Conservation (phyloP, 805 yeast genomes). For the Komagataella pseudopastoris region DNA sequence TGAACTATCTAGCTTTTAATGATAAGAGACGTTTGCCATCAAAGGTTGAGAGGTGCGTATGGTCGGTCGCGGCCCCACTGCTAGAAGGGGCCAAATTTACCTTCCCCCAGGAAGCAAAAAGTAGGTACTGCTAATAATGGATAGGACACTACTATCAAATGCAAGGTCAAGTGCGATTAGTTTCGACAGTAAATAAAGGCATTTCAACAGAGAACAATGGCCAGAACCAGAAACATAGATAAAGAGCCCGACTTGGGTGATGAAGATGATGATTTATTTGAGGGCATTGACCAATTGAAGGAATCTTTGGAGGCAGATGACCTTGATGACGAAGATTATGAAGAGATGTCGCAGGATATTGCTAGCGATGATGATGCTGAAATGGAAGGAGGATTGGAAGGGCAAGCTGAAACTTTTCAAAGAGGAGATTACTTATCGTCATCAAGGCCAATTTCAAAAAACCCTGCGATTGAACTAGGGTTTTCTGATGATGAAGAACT, state of each 20-base stretch:
- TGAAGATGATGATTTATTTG: conserved; percentile 14
- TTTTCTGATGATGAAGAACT: conserved; percentile 8
- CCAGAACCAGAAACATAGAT: conserved; percentile 14
- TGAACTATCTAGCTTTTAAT: background rate
- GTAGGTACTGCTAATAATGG: background rate
- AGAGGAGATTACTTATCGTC: background rate
- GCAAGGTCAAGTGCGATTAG: background rate
- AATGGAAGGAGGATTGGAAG: conserved; percentile 1
- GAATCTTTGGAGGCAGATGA: conserved; percentile 4
- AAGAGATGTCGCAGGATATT: conserved; percentile 16
- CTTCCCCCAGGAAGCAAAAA: background rate
- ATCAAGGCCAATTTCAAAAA: background rate
- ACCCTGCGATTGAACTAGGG: conserved; percentile 3
- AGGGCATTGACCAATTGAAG: conserved; percentile 9
- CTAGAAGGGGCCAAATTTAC: background rate
- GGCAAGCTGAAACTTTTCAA: background rate
- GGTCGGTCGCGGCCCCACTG: background rate
- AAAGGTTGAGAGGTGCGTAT: background rate
- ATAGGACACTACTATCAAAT: background rate
- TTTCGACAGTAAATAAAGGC: background rate
- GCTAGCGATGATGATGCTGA: conserved; percentile 3
- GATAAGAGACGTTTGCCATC: background rate
- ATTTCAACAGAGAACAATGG: conserved; percentile 9
- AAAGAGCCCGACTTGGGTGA: conserved; percentile 9
- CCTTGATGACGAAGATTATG: conserved; percentile 9